These are phyloP conservation scores for Mycena metata DNA, from an alignment of 768 basidiomycete species.

Conservation along the genomic window DNA sequence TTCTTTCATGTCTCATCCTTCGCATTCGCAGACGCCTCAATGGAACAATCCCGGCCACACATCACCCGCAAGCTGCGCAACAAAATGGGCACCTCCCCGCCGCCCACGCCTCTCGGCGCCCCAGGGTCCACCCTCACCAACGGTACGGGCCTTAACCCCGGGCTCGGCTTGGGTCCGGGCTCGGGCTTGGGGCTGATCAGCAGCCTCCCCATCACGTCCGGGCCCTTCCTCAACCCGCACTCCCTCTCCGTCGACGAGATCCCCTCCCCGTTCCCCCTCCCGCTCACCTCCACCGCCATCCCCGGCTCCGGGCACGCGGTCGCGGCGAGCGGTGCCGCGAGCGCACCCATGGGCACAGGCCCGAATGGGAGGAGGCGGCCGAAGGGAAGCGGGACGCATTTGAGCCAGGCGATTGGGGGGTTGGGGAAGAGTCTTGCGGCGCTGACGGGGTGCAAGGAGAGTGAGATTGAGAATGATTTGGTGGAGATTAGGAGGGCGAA, in stretches of 20 bases:
- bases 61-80: slow-evolving; percentile 89
- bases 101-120: slow-evolving; percentile 74
- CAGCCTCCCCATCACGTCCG: slow-evolving; percentile 73
- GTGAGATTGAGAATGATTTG: slow-evolving; percentile 81
- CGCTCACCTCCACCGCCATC: slow-evolving; percentile 70
- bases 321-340: slow-evolving; percentile 48
- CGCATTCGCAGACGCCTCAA: slow-evolving; percentile 67
- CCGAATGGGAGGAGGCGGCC: slow-evolving; percentile 61
- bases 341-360: slow-evolving; percentile 55
- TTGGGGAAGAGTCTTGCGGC: slow-evolving; percentile 79
- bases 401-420: slow-evolving; percentile 72
- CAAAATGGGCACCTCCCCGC: slow-evolving; percentile 83
- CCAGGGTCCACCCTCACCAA: slow-evolving; percentile 52
- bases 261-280: slow-evolving; percentile 86
- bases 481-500: slow-evolving; percentile 84
- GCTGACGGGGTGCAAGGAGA: slow-evolving; percentile 71
- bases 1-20: slow-evolving; percentile 11
- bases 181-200: slow-evolving; percentile 45
- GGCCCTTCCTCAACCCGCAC: slow-evolving; percentile 83
- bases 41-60: slow-evolving; percentile 85
- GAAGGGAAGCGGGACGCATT: slow-evolving; percentile 68
- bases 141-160: slow-evolving; percentile 44
- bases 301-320: slow-evolving; percentile 45
- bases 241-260: slow-evolving; percentile 90
- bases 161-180: slow-evolving; percentile 54